Evolutionary conservation across 257 asterid species (phyloP), one percentile per base, ranked within the genome.

Genomic region (Hygrophila difformis): DNA sequence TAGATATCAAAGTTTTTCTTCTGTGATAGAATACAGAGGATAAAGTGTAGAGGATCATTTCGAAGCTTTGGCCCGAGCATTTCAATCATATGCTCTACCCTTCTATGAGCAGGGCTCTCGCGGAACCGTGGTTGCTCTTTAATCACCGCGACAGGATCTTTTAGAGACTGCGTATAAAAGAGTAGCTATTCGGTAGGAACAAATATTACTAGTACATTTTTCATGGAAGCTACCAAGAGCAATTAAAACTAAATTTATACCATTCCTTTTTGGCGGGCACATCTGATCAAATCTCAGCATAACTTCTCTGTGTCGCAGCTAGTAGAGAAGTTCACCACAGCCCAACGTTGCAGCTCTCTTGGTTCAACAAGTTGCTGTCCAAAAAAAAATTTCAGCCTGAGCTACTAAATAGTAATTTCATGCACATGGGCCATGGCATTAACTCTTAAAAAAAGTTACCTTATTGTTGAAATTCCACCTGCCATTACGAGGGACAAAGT

Each of bases 391-490:
- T 10, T 5, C 8, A 26, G 31, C 31, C 4, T 1, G 31, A 3
- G 31, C n/a, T 21, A 34, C 5, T 1, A 12, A 3, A 31, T 13
- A 43, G 43, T 8, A 8, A 29, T 17, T n/a, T n/a, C n/a, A n/a
- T n/a, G n/a, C n/a, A n/a, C 39, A 47, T 44, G 18, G n/a, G n/a
- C n/a, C n/a, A n/a, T n/a, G n/a, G n/a, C n/a, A n/a, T n/a, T 1
- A 37, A 22, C 55, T 41, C 12, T 19, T 22, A n/a, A 9, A 13
- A 22, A 57, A 47, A 34, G 49, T 31, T 68, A 80, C 93, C 88
- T 75, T 80, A 19, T 69, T 63, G 33, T 84, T 84, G 52, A 84
- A 77, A 54, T 84, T 84, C 95, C 95, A 84, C 15, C 76, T 63
- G 12, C 93, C 95, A 22, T 62, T 70, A 3, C 72, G 67, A 1